These are phyloP conservation scores for Bjerkandera adusta DNA, from an alignment of 1,284 basidiomycete species.

Conservation along the genomic window DNA sequence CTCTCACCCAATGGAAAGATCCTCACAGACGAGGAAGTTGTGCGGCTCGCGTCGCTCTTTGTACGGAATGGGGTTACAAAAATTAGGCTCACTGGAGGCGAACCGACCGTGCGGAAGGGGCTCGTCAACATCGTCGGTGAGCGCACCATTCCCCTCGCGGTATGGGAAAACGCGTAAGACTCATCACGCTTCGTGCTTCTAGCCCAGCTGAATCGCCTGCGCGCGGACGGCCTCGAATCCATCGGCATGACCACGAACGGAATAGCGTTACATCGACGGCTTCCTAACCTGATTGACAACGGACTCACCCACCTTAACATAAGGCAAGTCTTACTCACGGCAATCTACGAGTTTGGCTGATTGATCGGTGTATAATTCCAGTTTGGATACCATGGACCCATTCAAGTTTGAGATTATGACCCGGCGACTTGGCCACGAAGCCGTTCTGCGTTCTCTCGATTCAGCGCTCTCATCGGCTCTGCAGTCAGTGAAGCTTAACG, in stretches of 20 bases:
- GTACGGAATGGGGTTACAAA: slow-evolving; percentile 83
- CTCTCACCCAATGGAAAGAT: slow-evolving; percentile 70
- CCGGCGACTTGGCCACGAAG: slow-evolving; percentile 70
- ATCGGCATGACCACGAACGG: slow-evolving; percentile 90
- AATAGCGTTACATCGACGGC: slow-evolving; percentile 68
- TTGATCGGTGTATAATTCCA: slow-evolving; percentile 27
- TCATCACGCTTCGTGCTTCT: slow-evolving; percentile 17
- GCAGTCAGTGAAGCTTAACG: slow-evolving; percentile 75
- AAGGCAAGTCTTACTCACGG: slow-evolving; percentile 43
- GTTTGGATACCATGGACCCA: slow-evolving; percentile 84
- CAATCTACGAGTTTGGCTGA: slow-evolving; percentile 10
- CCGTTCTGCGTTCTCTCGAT: slow-evolving; percentile 70
- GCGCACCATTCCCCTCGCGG: slow-evolving; percentile 21
- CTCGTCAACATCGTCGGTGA: slow-evolving; percentile 70
- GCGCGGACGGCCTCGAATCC: slow-evolving; percentile 61
- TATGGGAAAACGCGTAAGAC: slow-evolving; percentile 3
- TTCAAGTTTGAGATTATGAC: slow-evolving; percentile 89
- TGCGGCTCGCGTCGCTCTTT: slow-evolving; percentile 75
- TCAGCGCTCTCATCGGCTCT: slow-evolving; percentile 55
- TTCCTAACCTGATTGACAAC: slow-evolving; percentile 64
- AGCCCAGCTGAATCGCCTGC: slow-evolving; percentile 59
- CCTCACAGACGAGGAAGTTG: slow-evolving; percentile 74
- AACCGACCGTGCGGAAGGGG: slow-evolving; percentile 84
- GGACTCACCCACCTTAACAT: slow-evolving; percentile 85
- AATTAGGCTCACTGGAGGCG: slow-evolving; percentile 86